Evolutionary conservation across 225 moss, liverwort and hornwort species (phyloP).

Genomic region (Rhytidiadelphus loreus): DNA sequence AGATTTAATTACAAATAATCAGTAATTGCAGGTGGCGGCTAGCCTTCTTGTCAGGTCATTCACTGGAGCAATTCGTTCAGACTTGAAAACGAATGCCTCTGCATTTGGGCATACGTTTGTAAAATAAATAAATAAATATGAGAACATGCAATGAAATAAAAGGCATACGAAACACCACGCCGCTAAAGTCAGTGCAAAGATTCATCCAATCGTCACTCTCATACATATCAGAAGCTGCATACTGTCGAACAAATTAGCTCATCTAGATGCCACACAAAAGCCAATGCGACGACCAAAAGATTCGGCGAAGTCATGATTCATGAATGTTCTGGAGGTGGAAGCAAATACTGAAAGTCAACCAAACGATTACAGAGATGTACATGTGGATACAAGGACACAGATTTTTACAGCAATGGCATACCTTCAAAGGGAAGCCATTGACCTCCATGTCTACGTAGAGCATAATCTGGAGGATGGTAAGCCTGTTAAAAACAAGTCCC

Average conservation of each 20-base stretch:
- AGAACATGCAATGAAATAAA: background rate
- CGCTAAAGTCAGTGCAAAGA: background rate
- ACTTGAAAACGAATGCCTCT: background rate
- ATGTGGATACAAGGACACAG: background rate
- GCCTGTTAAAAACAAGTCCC: background rate
- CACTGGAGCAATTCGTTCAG: background rate
- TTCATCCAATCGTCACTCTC: background rate
- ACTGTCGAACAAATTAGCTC: background rate
- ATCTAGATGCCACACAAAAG: background rate
- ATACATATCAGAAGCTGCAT: background rate
- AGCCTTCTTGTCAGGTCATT: background rate
- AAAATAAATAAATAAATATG: background rate
- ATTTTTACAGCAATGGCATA: background rate
- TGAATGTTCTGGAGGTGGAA: background rate
- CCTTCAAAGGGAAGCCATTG: constrained; percentile 92
- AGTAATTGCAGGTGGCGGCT: background rate
- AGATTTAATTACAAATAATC: background rate
- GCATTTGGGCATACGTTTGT: background rate
- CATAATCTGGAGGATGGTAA: constrained; percentile 58
- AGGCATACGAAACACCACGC: background rate
- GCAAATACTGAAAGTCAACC: background rate
- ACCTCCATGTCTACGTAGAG: constrained; percentile 99
- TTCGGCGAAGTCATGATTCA: background rate
- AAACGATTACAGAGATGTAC: background rate
- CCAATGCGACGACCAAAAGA: background rate